These are phyloP conservation scores for Pyrenophora teres DNA, from an alignment of 2,329 filamentous ascomycete species.

Conservation along the genomic window DNA sequence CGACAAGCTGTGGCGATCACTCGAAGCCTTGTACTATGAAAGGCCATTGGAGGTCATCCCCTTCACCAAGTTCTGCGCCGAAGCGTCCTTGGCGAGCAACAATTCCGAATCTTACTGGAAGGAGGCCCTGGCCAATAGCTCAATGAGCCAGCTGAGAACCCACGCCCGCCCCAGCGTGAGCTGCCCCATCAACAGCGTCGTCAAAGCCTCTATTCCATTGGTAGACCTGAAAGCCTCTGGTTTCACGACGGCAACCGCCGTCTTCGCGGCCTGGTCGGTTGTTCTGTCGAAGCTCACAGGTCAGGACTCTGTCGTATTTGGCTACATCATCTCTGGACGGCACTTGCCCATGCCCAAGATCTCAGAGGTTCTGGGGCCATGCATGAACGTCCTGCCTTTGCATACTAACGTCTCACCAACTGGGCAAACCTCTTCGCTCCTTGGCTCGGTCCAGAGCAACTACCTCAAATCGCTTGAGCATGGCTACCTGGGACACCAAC, in stretches of 20 bases:
- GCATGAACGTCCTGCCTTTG: slow-evolving; percentile 7
- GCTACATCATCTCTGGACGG: slow-evolving; percentile 4
- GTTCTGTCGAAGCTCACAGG: slow-evolving; percentile 1
- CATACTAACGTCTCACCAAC: not conserved
- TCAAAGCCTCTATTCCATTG: not conserved
- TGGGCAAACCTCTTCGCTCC: slow-evolving; percentile 1
- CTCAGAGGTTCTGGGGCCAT: slow-evolving; percentile 4
- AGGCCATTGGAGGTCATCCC: not conserved
- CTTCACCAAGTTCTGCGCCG: slow-evolving; percentile 1
- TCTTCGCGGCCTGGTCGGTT: slow-evolving; percentile 3
- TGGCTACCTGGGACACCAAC: slow-evolving; percentile 3
- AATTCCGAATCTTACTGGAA: slow-evolving; percentile 2
- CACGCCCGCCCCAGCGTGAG: not conserved
- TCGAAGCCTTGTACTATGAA: not conserved
- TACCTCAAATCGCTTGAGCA: slow-evolving; percentile 7
- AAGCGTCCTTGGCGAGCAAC: not conserved
- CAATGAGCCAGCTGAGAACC: not conserved
- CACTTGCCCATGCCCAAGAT: slow-evolving; percentile 1
- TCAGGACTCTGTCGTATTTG: slow-evolving; percentile 2
- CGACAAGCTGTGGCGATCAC: slow-evolving; percentile 4
- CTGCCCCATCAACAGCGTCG: not conserved
- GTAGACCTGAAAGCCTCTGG: not conserved
- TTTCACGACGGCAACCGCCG: slow-evolving; percentile 3
- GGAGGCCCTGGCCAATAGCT: not conserved
- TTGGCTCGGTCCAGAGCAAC: not conserved